Evolutionary conservation across 2,329 filamentous ascomycete genomes (phyloP).

Genomic region (Claviceps sp.): DNA sequence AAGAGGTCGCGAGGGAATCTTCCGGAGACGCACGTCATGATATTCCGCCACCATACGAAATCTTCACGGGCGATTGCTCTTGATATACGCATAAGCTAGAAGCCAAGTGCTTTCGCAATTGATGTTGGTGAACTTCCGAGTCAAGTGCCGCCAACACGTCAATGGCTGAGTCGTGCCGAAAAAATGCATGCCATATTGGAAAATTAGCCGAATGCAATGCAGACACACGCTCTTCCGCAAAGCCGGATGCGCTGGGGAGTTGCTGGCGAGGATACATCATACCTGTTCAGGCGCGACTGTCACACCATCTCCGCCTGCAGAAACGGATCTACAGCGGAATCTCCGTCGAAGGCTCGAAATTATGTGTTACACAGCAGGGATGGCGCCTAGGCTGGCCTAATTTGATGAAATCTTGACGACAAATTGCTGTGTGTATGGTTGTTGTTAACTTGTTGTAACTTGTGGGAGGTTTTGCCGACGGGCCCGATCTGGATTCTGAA

Average conservation of each 20-base stretch:
- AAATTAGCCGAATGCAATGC: not conserved
- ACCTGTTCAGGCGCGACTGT: not conserved
- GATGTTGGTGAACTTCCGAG: not conserved
- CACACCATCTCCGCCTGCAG: conserved; percentile 3
- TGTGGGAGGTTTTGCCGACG: not conserved
- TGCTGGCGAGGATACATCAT: not conserved
- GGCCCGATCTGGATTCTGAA: not conserved
- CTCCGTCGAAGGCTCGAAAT: not conserved
- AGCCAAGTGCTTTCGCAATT: not conserved
- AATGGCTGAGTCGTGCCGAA: not conserved
- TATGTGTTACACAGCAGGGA: not conserved
- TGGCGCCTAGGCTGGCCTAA: not conserved
- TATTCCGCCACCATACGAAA: not conserved
- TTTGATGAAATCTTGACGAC: not conserved
- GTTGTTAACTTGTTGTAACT: not conserved
- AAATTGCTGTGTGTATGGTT: not conserved
- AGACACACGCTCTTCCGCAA: not conserved
- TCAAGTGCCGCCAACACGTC: not conserved
- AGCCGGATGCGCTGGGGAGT: not conserved
- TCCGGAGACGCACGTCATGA: not conserved
- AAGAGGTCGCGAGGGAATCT: too few relatives aligned
- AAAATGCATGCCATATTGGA: not conserved
- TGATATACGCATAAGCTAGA: not conserved
- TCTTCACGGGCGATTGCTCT: not conserved
- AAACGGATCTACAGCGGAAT: conserved; percentile 1